Conservation (phyloP, 768 basidiomycete genomes). For the Mycena venus region DNA sequence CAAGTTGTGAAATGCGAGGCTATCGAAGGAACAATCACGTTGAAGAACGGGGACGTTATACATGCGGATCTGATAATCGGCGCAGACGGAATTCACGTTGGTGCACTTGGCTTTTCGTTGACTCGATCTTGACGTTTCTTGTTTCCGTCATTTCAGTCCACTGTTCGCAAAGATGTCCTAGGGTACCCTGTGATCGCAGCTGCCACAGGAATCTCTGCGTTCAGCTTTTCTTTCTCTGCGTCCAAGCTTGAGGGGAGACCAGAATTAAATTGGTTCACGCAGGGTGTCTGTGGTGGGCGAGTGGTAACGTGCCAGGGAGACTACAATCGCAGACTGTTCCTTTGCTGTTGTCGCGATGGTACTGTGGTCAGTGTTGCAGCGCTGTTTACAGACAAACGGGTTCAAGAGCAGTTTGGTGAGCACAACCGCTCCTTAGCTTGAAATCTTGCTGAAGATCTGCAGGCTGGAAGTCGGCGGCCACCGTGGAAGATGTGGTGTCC, state of each 20-base stretch:
- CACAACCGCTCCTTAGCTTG: neutral
- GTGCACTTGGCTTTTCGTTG: too few relatives aligned
- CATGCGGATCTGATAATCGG: conserved; percentile 51
- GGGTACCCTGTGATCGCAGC: neutral
- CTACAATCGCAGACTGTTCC: neutral
- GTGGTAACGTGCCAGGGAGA: neutral
- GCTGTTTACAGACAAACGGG: neutral
- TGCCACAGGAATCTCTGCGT: neutral
- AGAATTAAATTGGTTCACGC: neutral
- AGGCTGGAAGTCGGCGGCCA: neutral
- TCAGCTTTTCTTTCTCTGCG: conserved; percentile 7
- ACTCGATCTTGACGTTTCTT: too few relatives aligned
- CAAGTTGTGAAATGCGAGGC: conserved; percentile 26
- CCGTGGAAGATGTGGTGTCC: neutral
- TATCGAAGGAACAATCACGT: conserved; percentile 46
- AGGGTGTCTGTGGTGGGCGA: neutral
- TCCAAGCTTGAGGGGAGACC: neutral
- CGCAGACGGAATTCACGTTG: conserved; percentile 45
- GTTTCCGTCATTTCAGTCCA: neutral
- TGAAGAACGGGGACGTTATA: conserved; percentile 50
- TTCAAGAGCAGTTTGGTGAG: neutral
- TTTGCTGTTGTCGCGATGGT: neutral
- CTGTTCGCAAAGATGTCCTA: neutral
- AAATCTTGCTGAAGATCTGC: neutral
- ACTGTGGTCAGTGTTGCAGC: neutral